Evolutionary conservation across 768 basidiomycete species (phyloP).

Genomic region (Psilocybe azurescens): DNA sequence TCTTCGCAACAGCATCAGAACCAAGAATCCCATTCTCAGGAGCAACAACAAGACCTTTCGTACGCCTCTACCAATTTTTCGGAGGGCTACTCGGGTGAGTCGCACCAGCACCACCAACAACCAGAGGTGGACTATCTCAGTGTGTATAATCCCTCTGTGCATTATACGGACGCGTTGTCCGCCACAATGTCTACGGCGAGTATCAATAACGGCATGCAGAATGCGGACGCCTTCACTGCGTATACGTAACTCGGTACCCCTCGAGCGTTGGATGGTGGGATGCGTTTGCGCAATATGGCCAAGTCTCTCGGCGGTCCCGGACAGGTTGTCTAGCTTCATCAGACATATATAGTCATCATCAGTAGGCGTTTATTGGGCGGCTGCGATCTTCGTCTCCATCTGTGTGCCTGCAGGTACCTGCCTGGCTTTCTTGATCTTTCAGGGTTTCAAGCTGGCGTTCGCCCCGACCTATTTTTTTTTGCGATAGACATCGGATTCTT

Average conservation of each 20-base stretch:
- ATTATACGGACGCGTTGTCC: conserved; percentile 19
- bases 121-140: conserved; percentile 17
- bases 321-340: background rate
- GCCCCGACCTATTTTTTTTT: background rate
- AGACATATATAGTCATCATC: background rate
- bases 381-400: background rate
- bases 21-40: conserved; percentile 15
- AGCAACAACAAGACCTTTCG: conserved; percentile 13
- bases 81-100: conserved; percentile 15
- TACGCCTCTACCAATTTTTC: conserved; percentile 15
- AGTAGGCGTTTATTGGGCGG: background rate
- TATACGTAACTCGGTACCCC: conserved; percentile 21
- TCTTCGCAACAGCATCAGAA: conserved; percentile 12
- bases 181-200: conserved; percentile 10
- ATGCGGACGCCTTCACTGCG: conserved; percentile 21
- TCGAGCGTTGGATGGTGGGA: background rate
- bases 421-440: conserved; percentile 5
- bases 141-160: conserved; percentile 14
- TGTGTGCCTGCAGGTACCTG: conserved; percentile 1
- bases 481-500: background rate
- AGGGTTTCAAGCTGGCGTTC: background rate
- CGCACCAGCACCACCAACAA: conserved; percentile 19
- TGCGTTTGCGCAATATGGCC: background rate
- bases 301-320: background rate
- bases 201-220: conserved; percentile 27